Percentiles rank a stretch among this genome's conserved stretches.
Conservation (phyloP, 805 yeast genomes). For the Teunomyces panamensis region DNA sequence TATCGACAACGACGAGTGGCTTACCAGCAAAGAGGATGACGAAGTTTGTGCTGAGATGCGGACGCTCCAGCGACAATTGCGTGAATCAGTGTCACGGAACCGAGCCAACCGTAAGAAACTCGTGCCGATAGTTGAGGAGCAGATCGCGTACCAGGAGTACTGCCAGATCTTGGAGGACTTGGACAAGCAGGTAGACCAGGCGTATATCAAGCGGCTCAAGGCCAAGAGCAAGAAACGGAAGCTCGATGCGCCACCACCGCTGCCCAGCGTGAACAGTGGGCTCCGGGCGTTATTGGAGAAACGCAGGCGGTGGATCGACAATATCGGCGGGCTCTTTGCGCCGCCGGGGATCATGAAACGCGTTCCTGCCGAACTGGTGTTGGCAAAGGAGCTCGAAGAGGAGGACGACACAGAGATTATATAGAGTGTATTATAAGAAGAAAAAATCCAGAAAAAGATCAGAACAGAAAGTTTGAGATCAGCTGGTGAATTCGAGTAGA, state of each 20-base stretch:
- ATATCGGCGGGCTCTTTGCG: conserved; percentile 82
- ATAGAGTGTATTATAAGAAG: neutral
- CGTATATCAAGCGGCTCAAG: conserved; percentile 77
- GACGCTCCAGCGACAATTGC: conserved; percentile 63
- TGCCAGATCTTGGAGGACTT: conserved; percentile 85
- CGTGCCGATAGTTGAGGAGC: conserved; percentile 76
- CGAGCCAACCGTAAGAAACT: conserved; percentile 62
- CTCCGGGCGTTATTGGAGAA: conserved; percentile 79
- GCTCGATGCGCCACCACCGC: conserved; percentile 46
- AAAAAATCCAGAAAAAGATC: neutral
- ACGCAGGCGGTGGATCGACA: conserved; percentile 81
- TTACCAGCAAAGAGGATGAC: conserved; percentile 82
- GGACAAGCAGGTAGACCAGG: conserved; percentile 95
- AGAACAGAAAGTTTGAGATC: too few relatives aligned
- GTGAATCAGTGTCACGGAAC: conserved; percentile 59
- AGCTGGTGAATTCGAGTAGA: too few relatives aligned
- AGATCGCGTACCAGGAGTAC: conserved; percentile 93
- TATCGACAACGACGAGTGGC: conserved; percentile 69
- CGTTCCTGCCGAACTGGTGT: conserved; percentile 63
- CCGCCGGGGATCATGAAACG: conserved; percentile 69
- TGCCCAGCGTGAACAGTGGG: conserved; percentile 74
- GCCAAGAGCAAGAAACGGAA: conserved; percentile 68
- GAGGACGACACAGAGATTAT: conserved; percentile 15
- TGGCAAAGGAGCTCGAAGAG: conserved; percentile 35
- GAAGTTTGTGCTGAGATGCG: conserved; percentile 87